Base-by-base conservation (phyloP, 2,329 filamentous ascomycete genomes). In the Hysterium pulicare region DNA sequence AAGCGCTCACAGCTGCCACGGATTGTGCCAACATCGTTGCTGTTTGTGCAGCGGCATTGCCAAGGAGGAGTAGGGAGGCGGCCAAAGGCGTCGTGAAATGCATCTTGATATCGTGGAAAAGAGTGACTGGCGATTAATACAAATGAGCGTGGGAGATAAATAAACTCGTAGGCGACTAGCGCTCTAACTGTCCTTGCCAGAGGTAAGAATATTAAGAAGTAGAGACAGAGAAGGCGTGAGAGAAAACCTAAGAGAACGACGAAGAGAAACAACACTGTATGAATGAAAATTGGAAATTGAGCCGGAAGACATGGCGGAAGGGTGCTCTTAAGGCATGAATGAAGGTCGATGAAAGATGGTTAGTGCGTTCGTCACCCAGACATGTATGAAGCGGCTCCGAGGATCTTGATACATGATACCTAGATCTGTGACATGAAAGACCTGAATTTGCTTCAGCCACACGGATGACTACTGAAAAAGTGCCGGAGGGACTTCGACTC, bases 101-200 rank as follows among this genome's bases (percentile, higher is more conserved):
- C 64, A 67, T 67, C 47, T 53, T 54, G 37, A 45, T 38, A 28
- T 53, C 19, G 49, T 45, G 35, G 20, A 41, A 57, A 57, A 50
- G 51, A 51, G 42, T 30, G 50, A 48, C 33, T 38, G 33, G 41
- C 47, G 51, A 59, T 63, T 62, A 63, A 40, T 52, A 51, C 48
- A 55, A 51, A 46, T 28, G 37, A 41, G 48, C 38, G 42, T 39
- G 48, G 46, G 47, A 47, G 52, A 58, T 51, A 49, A 55, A 59
- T 46, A 49, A 51, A 33, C 54, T 43, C 33, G 40, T 46, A 57
- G 57, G 62, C 64, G 62, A 57, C 64, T 67, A 59, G 64, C 64
- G 64, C 64, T 67, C 55, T 59, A 56, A 48, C 58, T 66, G 62
- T 62, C 55, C 62, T 66, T 55, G 62, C 64, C 62, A 67, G 59